These are phyloP conservation scores for Corylus avellana DNA, from an alignment of 306 rosid genomes.

Conservation along the genomic window DNA sequence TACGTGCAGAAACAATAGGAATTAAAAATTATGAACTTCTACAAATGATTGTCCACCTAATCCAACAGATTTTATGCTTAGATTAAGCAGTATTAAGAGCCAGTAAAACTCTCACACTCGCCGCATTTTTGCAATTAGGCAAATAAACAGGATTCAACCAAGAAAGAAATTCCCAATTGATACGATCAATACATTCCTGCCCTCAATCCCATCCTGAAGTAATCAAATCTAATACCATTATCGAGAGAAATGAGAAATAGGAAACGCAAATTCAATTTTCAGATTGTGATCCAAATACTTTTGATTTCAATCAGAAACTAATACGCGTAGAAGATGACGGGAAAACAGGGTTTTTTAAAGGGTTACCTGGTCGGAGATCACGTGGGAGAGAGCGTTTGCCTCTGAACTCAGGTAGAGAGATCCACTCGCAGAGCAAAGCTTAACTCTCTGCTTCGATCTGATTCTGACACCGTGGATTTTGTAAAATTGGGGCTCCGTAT, in stretches of 20 bases:
- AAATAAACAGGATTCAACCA: neutral
- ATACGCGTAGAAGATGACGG: neutral
- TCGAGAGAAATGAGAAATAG: neutral
- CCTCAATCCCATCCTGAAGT: neutral
- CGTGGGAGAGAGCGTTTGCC: neutral
- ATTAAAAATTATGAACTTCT: neutral
- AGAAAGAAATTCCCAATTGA: neutral
- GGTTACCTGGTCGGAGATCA: constrained; percentile 21
- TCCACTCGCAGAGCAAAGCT: neutral
- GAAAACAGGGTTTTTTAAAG: neutral
- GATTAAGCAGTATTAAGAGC: neutral
- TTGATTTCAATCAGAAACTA: neutral
- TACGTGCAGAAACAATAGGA: neutral
- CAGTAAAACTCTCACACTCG: neutral
- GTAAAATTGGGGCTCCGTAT: neutral
- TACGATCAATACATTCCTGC: neutral
- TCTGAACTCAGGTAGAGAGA: constrained; percentile 6
- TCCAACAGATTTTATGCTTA: neutral
- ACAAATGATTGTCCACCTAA: neutral
- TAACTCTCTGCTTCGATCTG: constrained; percentile 22
- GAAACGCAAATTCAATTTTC: neutral
- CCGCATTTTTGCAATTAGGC: neutral
- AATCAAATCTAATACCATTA: neutral
- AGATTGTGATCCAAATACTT: neutral
- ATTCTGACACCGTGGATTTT: constrained; percentile 5